Base-by-base conservation (phyloP, 2,329 filamentous ascomycete species). In the Calonectria pseudoreteaudii region DNA sequence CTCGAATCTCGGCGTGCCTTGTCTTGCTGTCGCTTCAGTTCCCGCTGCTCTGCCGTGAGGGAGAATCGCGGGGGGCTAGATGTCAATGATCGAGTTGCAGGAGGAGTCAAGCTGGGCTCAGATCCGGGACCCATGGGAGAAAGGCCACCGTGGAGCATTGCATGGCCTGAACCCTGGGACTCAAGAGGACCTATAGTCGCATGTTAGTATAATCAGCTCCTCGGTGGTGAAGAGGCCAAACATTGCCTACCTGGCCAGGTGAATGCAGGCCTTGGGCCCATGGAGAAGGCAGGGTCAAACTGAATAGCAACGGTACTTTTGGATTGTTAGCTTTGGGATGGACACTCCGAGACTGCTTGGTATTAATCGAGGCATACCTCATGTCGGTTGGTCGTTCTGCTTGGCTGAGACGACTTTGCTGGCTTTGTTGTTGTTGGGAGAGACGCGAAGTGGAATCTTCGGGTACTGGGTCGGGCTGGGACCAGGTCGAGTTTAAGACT, bases 11-110 rank as follows among this genome's bases (percentile, higher is more conserved):
- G 86, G 71, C 91, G 88, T 56, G 86, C 89, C 77, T 89, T 89
- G 76, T 92, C 91, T 74, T 88, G 87, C 78, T 93, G 91, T 72
- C 90, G 87, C 84, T 91, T 92, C 52, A 92, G 81, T 79, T 92
- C 91, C 75, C 91, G 88, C 81, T 92, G 90, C 80, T 92, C 90
- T 9, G 90, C 85, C 8, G 90, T 91, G 80, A 92, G 86, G 47
- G 84, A 85, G 58, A 84, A 84, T 75, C 88, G 87, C 8, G 90
- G 90, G 31, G 91, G 91, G 83, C 91, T 93, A 28, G 88, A 88
- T 49, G 90, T 91, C 62, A 88, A 83, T 28, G 90, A 91, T 82
- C 88, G 86, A 31, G 89, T 86, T 47, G 84, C 84, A 30, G 88
- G 87, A 44, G 89, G 88, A 28, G 88, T 89, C 62, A 90, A 82